These are phyloP conservation scores for Cyclotella choctawhatcheeana DNA, from an alignment of 108 stramenopile species.

Conservation along the genomic window DNA sequence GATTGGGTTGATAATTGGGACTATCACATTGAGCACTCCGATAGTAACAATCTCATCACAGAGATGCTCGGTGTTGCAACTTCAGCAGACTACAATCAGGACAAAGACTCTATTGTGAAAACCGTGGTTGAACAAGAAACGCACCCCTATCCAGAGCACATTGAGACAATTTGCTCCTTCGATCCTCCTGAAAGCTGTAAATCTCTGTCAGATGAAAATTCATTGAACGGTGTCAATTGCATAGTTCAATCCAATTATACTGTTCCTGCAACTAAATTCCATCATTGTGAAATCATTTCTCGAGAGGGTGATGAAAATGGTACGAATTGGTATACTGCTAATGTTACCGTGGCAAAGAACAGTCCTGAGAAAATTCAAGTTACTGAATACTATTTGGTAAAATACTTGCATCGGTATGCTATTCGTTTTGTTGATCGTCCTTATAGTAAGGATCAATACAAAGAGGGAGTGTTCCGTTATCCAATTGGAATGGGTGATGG, in stretches of 20 bases:
- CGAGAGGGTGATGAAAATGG: slow-evolving; percentile 2
- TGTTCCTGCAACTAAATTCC: neutral
- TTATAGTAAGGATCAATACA: slow-evolving; percentile 47
- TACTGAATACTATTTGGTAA: slow-evolving; percentile 16
- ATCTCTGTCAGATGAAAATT: neutral
- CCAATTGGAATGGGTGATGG: slow-evolving; percentile 45
- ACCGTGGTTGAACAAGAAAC: slow-evolving; percentile 64
- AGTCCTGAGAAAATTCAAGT: neutral
- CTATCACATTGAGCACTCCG: slow-evolving; percentile 53
- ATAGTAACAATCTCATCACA: slow-evolving; percentile 7
- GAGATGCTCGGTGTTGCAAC: slow-evolving; percentile 19
- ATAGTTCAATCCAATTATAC: slow-evolving; percentile 9
- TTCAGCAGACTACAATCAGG: slow-evolving; percentile 10
- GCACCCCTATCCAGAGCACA: slow-evolving; percentile 61
- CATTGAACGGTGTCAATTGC: neutral
- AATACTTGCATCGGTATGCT: slow-evolving; percentile 36
- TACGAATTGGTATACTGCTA: slow-evolving; percentile 26
- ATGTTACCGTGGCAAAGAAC: neutral
- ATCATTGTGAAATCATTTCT: slow-evolving; percentile 20
- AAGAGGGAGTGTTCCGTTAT: slow-evolving; percentile 46
- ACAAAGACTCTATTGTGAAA: slow-evolving; percentile 35
- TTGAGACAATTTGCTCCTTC: slow-evolving; percentile 64
- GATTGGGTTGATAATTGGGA: slow-evolving; percentile 75
- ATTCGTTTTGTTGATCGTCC: slow-evolving; percentile 39
- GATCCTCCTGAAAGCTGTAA: slow-evolving; percentile 17